Base-by-base conservation (phyloP, 2,329 filamentous ascomycete genomes). In the Hypoxylon sp. region DNA sequence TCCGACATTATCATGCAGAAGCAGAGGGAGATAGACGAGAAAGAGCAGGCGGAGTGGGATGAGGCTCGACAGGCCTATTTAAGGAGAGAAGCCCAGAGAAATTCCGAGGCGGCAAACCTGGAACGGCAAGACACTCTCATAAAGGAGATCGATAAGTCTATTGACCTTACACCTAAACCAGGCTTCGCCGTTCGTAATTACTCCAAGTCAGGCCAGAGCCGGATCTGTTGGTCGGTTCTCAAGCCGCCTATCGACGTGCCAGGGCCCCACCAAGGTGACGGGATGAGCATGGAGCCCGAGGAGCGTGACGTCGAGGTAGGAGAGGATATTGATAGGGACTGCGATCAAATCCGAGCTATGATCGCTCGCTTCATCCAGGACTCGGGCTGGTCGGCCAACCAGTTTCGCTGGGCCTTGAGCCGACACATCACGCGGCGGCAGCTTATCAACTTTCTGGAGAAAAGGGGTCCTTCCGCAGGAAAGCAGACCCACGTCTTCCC, bases 261-360 rank as follows among this genome's bases (percentile, higher is more conserved):
- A n/a, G 41, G 19, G 4, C 3, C 10, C 2, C 7, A 13, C 5
- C 19, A 19, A 4, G 41, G 7, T 4, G 20, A 17, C 19, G 2
- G 34, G 43, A 26, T 3, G 19, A 8, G 3, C 4, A 26, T 5
- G 19, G 13, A 6, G 11, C 26, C 13, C 22, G 22, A 32, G 41
- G 56, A 66, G 17, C n/a, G 3, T 7, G 6, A 22, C 2, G 2
- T 56, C 3, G 17, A 57, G 1, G n/a, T 56, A 8, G 58, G 55
- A 15, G 44, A 10, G 2, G 52, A 59, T 49, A 60, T 68, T n/a
- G 62, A 68, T 30, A 51, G 50, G 41, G 54, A 65, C 46, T 68
- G 62, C 47, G 59, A 65, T 22, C 62, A 68, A 32, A 50, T 68
- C 10, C 59, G 62, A 7, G 59, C 59, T 13, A 59, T 65, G 65